Evolutionary conservation across 768 basidiomycete species (phyloP).

Genomic region (Botryobasidium botryosum): DNA sequence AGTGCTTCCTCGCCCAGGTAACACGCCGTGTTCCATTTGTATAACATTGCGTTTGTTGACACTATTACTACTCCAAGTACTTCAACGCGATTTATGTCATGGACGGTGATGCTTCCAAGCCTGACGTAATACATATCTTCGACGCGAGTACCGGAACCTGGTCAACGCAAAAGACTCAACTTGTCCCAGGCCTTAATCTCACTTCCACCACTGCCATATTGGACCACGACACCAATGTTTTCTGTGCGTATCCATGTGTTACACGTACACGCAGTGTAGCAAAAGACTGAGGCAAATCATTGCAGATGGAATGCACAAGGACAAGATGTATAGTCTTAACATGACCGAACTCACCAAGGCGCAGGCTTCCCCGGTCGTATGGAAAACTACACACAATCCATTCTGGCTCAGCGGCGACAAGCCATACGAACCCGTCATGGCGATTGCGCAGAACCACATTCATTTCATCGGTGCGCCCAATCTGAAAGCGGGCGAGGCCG

Average conservation of each 20-base stretch:
- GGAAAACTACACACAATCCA: slow-evolving; percentile 43
- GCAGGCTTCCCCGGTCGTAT: slow-evolving; percentile 34
- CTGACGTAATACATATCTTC: slow-evolving; percentile 63
- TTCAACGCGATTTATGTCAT: slow-evolving; percentile 75
- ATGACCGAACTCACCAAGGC: slow-evolving; percentile 49
- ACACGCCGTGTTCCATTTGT: neutral
- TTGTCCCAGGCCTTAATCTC: slow-evolving; percentile 41
- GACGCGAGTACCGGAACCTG: slow-evolving; percentile 43
- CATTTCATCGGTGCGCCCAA: slow-evolving; percentile 63
- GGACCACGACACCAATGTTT: slow-evolving; percentile 88
- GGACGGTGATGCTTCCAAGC: slow-evolving; percentile 54
- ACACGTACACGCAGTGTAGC: neutral
- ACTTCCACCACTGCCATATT: slow-evolving; percentile 53
- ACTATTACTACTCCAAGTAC: slow-evolving; percentile 37
- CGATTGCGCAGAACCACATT: slow-evolving; percentile 73
- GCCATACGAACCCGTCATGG: slow-evolving; percentile 67
- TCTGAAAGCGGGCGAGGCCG: slow-evolving; percentile 45
- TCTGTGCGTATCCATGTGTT: slow-evolving; percentile 52
- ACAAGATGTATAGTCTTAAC: slow-evolving; percentile 50
- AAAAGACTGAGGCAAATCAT: neutral
- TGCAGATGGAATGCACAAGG: slow-evolving; percentile 49
- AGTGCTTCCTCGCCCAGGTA: slow-evolving; percentile 19
- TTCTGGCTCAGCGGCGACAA: slow-evolving; percentile 33
- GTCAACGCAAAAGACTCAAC: slow-evolving; percentile 48
- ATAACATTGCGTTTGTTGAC: neutral